Conservation (phyloP, 192 early-diverging fungal genomes). For the Coemansia sp. region DNA sequence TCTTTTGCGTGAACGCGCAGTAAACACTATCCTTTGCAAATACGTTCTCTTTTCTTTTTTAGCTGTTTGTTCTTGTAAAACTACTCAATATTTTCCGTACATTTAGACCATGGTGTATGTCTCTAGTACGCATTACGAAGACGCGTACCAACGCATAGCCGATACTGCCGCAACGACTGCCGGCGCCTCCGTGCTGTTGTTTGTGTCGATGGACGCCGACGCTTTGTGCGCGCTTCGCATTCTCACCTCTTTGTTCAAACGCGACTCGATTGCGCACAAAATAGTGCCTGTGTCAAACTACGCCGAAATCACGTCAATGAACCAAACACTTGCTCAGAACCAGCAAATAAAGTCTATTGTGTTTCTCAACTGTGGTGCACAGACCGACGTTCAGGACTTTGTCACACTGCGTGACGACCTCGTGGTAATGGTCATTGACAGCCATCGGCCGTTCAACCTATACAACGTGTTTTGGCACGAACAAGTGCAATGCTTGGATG, state of each 20-base stretch:
- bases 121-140: conserved; percentile 50
- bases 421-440: conserved; percentile 80
- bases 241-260: conserved; percentile 71
- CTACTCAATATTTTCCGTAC: background rate
- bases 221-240: conserved; percentile 79
- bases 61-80: background rate
- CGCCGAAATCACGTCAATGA: conserved; percentile 58
- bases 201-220: conserved; percentile 79
- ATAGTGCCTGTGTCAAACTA: conserved; percentile 77
- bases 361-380: conserved; percentile 85
- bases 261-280: conserved; percentile 79
- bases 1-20: background rate
- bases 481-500: conserved; percentile 82
- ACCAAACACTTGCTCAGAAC: conserved; percentile 53
- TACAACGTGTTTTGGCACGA: conserved; percentile 76
- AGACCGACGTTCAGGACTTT: conserved; percentile 69
- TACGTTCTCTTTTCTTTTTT: background rate
- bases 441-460: conserved; percentile 85
- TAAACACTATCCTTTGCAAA: background rate
- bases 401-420: conserved; percentile 60
- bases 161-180: conserved; percentile 21
- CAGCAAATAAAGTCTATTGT: conserved; percentile 70
- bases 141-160: conserved; percentile 58
- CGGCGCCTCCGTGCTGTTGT: conserved; percentile 62
- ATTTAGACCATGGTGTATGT: conserved; percentile 57